A percentile compares a stretch with the other conserved stretches of the same genome.
Conservation (phyloP, 2,329 filamentous ascomycete genomes). For the Didymella segeticola region DNA sequence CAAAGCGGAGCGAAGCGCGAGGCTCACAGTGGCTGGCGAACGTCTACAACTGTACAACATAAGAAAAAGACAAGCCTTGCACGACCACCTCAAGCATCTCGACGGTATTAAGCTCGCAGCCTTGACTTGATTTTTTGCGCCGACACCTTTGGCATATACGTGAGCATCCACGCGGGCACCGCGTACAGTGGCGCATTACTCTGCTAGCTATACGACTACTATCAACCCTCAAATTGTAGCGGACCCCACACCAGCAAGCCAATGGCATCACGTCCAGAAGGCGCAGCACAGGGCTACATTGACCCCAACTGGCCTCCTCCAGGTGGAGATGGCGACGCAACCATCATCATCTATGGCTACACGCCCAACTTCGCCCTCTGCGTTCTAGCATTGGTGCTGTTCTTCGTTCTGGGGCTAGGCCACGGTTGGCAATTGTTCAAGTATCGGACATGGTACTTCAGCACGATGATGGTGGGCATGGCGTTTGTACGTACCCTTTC, state of each 20-base stretch:
- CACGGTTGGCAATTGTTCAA: slow-evolving; percentile 52
- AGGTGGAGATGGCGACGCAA: slow-evolving; percentile 54
- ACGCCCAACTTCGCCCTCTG: slow-evolving; percentile 51
- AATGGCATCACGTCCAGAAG: slow-evolving; percentile 11
- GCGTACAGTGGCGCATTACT: too few relatives aligned
- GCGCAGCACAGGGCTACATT: slow-evolving; percentile 49
- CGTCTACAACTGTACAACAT: background rate
- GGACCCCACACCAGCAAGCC: background rate
- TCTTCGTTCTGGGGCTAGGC: slow-evolving; percentile 50
- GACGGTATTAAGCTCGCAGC: background rate
- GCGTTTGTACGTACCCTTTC: slow-evolving; percentile 28
- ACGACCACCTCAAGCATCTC: background rate
- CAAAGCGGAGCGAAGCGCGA: background rate
- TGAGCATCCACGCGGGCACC: too few relatives aligned
- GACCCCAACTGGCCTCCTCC: slow-evolving; percentile 62
- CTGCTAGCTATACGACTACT: background rate
- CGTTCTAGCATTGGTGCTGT: slow-evolving; percentile 51
- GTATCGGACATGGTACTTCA: slow-evolving; percentile 52
- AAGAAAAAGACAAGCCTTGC: background rate
- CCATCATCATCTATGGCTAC: slow-evolving; percentile 46
- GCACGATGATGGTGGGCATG: slow-evolving; percentile 53
- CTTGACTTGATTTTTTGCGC: background rate
- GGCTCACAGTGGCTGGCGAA: too few relatives aligned
- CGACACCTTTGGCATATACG: too few relatives aligned
- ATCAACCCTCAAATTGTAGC: background rate